A percentile compares a stretch with the other conserved stretches of the same genome.
These are phyloP conservation scores for Rhododendron vialii DNA, from an alignment of 148 eudicot species.

Conservation along the genomic window DNA sequence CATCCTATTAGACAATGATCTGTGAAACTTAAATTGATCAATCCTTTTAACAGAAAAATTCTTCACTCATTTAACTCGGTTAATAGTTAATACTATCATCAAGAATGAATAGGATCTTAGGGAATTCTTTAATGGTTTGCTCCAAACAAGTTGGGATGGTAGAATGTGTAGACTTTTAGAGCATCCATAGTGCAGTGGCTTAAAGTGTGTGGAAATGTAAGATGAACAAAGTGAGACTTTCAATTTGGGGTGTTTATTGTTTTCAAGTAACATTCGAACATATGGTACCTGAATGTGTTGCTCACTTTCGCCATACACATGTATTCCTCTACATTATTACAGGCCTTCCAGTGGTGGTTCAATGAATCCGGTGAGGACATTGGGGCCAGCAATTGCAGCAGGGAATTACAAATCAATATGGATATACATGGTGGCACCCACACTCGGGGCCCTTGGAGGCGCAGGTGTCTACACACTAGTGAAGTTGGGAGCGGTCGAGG, in stretches of 20 bases:
- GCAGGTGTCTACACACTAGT: slow-evolving; percentile 78
- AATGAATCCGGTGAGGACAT: slow-evolving; percentile 91
- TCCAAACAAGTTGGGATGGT: no score
- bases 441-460: slow-evolving; percentile 76
- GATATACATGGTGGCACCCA: slow-evolving; percentile 87
- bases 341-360: slow-evolving; percentile 91
- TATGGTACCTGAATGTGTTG: neutral
- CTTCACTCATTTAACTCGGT: neutral
- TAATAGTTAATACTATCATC: neutral
- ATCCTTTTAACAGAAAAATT: neutral
- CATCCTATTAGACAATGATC: neutral
- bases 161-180: neutral
- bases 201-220: no score
- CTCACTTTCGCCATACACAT: no score
- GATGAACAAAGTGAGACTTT: no score
- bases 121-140: no score
- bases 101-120: no score
- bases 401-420: slow-evolving; percentile 79
- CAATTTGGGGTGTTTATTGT: no score
- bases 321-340: neutral
- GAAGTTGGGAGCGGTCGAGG: slow-evolving; percentile 70
- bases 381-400: slow-evolving; percentile 94
- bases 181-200: neutral
- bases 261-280: no score
- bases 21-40: neutral